These are phyloP conservation scores for Trichoderma sp. DNA, from an alignment of 2,329 filamentous ascomycete genomes.

Conservation along the genomic window DNA sequence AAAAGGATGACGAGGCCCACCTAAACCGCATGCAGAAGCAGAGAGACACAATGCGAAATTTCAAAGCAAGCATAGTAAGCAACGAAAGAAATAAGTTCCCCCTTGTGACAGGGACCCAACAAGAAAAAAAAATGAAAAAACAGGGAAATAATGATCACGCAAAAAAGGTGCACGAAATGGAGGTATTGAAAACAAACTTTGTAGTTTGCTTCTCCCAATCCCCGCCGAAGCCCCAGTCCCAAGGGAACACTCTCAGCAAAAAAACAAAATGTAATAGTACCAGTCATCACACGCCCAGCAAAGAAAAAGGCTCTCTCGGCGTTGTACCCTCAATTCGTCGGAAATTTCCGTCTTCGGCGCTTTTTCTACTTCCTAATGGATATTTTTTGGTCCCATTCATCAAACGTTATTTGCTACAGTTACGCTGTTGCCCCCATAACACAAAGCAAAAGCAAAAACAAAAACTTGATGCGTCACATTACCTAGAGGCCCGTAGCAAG, in stretches of 20 bases:
- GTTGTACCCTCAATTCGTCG: background rate
- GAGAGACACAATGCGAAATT: background rate
- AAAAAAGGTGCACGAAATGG: background rate
- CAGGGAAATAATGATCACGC: background rate
- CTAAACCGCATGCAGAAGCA: background rate
- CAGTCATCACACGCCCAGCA: background rate
- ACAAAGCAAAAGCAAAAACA: background rate
- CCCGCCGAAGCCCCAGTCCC: background rate
- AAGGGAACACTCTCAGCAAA: background rate
- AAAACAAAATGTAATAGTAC: background rate
- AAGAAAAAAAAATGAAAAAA: background rate
- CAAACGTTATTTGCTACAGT: background rate
- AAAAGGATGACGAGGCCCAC: background rate
- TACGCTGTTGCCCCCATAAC: background rate
- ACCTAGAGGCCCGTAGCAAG: background rate
- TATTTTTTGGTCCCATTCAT: background rate
- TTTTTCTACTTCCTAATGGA: background rate
- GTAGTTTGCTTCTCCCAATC: background rate
- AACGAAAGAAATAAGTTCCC: background rate
- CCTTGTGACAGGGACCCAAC: background rate
- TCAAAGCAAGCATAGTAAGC: background rate
- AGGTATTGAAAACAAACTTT: background rate
- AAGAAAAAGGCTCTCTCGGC: background rate
- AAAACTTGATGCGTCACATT: slow-evolving; percentile 6
- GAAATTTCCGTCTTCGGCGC: background rate